Evolutionary conservation across 208 protist genomes (phyloP).

Genomic region (Entamoeba histolytica): DNA sequence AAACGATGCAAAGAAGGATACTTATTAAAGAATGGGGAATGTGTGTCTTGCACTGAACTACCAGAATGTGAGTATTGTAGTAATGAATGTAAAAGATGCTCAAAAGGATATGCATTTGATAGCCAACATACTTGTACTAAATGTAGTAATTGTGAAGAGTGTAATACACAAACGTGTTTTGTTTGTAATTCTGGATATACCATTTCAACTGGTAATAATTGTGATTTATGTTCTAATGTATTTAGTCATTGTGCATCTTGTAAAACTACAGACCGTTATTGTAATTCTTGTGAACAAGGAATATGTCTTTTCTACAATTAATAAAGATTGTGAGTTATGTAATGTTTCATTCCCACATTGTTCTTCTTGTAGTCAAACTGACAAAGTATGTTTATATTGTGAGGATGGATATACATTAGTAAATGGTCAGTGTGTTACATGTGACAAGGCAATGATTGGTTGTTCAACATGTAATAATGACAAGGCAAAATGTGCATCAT

Average conservation of each 20-base stretch:
- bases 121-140: not conserved
- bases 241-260: not conserved
- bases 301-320: not conserved
- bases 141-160: not conserved
- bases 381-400: not conserved
- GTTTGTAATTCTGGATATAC: not conserved
- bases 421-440: not conserved
- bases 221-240: not conserved
- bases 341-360: not conserved
- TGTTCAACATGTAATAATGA: not conserved
- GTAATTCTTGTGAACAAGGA: not conserved
- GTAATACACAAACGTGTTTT: not conserved
- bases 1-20: not conserved
- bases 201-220: not conserved
- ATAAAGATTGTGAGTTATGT: not conserved
- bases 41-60: not conserved
- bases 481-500: not conserved
- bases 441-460: not conserved
- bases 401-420: not conserved
- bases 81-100: not conserved
- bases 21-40: not conserved
- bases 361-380: not conserved
- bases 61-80: not conserved
- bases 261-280: not conserved
- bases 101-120: not conserved